Evolutionary conservation across 352 stramenopile species (phyloP).

Genomic region (Lagenidium giganteum): DNA sequence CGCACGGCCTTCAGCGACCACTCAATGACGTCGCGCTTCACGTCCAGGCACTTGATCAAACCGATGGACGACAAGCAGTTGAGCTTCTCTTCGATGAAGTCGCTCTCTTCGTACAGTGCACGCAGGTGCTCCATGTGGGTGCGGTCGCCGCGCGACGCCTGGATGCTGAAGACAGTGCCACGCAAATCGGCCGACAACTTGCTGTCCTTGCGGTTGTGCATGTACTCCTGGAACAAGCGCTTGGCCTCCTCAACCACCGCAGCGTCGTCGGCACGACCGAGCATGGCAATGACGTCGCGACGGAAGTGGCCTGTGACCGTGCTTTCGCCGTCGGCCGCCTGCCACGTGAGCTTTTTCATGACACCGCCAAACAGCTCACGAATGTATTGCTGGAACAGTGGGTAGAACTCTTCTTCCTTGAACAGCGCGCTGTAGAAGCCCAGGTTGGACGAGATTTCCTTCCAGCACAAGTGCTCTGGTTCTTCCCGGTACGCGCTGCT

Average conservation of each 20-base stretch:
- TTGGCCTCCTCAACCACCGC: slow-evolving; percentile 42
- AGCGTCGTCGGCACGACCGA: slow-evolving; percentile 46
- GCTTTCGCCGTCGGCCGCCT: slow-evolving; percentile 29
- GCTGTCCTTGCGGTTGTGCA: slow-evolving; percentile 33
- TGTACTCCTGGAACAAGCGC: slow-evolving; percentile 52
- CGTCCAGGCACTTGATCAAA: slow-evolving; percentile 42
- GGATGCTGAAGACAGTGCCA: slow-evolving; percentile 55
- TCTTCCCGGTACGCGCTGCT: slow-evolving; percentile 53
- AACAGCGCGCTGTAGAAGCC: slow-evolving; percentile 60
- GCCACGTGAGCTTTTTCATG: slow-evolving; percentile 54
- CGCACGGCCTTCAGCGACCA: slow-evolving; percentile 69
- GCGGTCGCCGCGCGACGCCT: slow-evolving; percentile 38
- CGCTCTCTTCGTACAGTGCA: slow-evolving; percentile 60
- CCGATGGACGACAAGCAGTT: slow-evolving; percentile 73
- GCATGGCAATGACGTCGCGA: slow-evolving; percentile 67
- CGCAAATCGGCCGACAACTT: slow-evolving; percentile 55
- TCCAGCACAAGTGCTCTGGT: slow-evolving; percentile 71
- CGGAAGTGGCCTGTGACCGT: slow-evolving; percentile 54
- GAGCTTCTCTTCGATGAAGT: slow-evolving; percentile 80
- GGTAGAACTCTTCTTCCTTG: slow-evolving; percentile 51
- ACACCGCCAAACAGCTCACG: slow-evolving; percentile 46
- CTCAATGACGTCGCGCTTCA: slow-evolving; percentile 63
- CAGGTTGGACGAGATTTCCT: slow-evolving; percentile 64
- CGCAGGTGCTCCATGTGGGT: slow-evolving; percentile 38
- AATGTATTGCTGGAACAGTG: slow-evolving; percentile 58